Evolutionary conservation across 441 rosid genomes (phyloP).

Genomic region (Croton laevigatus): DNA sequence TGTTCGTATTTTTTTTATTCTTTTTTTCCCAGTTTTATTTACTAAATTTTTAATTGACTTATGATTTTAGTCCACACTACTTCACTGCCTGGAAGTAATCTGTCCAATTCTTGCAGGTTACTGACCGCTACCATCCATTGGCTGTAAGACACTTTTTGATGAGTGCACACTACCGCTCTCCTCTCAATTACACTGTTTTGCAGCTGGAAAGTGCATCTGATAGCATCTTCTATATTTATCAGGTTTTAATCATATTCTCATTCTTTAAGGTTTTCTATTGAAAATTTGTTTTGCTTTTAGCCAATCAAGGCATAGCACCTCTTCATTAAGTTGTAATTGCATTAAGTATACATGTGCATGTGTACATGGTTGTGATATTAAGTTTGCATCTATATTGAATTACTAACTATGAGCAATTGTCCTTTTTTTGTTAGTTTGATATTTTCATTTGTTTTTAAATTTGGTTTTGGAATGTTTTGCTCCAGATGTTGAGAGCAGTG

Average conservation of each 20-base stretch:
- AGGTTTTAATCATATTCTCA: slow-evolving; percentile 43
- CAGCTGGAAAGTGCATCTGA: slow-evolving; percentile 81
- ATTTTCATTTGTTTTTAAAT: background rate
- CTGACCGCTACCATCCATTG: slow-evolving; percentile 68
- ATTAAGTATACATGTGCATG: background rate
- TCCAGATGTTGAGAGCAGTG: background rate
- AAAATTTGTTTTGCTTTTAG: background rate
- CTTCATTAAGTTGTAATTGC: background rate
- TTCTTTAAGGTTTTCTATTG: background rate
- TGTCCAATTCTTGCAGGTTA: slow-evolving; percentile 48
- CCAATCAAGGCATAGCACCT: background rate
- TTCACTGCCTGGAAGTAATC: slow-evolving; percentile 6
- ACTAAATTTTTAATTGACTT: background rate
- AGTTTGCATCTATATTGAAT: background rate
- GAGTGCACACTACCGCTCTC: slow-evolving; percentile 84
- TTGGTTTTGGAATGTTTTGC: background rate
- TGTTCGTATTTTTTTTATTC: background rate
- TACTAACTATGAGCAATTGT: background rate
- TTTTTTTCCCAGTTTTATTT: background rate
- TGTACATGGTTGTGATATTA: background rate
- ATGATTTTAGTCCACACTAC: background rate
- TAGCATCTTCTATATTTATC: slow-evolving; percentile 67
- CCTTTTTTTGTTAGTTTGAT: background rate
- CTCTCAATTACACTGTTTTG: slow-evolving; percentile 59
- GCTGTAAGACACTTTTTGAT: slow-evolving; percentile 82